Evolutionary conservation across 1,284 basidiomycete species (phyloP), one percentile per base, ranked within the genome.

Genomic region (Polyporus tsugae): DNA sequence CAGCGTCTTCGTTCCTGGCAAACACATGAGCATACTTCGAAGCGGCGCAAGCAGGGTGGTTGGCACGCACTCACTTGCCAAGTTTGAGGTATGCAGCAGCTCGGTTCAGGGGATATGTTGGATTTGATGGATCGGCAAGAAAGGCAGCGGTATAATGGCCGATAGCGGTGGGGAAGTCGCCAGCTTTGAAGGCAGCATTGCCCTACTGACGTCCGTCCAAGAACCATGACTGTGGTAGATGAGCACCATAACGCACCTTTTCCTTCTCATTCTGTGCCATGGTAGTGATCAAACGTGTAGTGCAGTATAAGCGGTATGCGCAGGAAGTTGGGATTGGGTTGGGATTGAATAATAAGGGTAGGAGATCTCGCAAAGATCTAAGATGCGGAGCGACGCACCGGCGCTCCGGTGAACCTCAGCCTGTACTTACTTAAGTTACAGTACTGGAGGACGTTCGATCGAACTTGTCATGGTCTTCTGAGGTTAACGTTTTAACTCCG

Each of bases 61-160:
- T 33, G 53, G 49, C 46, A 66, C 52, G 70, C 75, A 81, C 92
- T 82, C 84, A 94, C 93, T 94, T 95, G 87, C 88, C 88, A 83
- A 95, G 85, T 84, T 92, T 94, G 70, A 95, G 84, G 81, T 95
- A 94, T 33, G 93, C 92, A 38, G 92, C 91, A 11, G 92, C 91
- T 52, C 94, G 88, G 77, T 95, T 95, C 62, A 95, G 82, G 42
- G 89, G 87, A 73, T 89, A 91, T 0, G 91, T 93, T 35, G 84
- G 80, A 72, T 94, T 91, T 0, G 78, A 82, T 10, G 82, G 78
- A 78, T 95, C 89, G 1, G 88, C 86, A 36, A 92, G 76, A 65
- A 92, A 88, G 4, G 94, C 94, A 2, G 87, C 80, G 46, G 90
- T 89, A 79, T 95, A 95, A 77, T 93, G 89, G 0, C 91, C 87